Evolutionary conservation across 1,284 basidiomycete genomes (phyloP), one percentile per base, ranked within the genome.

Genomic region (Takashimella tepidaria): DNA sequence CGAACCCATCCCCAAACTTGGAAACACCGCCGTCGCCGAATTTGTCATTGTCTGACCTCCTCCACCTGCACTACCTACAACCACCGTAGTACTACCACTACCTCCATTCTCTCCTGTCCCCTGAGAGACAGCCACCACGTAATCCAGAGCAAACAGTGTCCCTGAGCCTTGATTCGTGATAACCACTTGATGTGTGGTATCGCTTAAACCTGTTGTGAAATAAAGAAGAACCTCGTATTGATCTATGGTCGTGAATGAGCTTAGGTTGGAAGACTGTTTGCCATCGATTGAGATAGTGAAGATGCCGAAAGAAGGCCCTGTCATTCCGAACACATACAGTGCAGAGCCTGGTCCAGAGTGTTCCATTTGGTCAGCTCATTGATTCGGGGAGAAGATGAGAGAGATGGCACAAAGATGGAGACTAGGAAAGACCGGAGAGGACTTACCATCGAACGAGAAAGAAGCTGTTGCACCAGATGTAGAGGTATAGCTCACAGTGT

Each of bases 401-500:
- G 19, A 2, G n/a, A 27, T 13, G 27, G n/a, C 10, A 23, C 27
- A 21, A 4, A n/a, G 27, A 49, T 13, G 47, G 5, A 24, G 40
- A 11, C 31, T 20, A 47, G 16, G 46, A 21, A 37, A 40, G 27
- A 31, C 10, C 10, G 43, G 43, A 19, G n/a, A 19, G 6, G 19
- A 57, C 59, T 47, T 19, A 65, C 66, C 66, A 43, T 49, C 45
- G 46, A 64, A 67, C 4, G 45, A 25, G 49, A 67, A 59, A 6
- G 49, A 45, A 0, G 64, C 63, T 5, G 56, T 40, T 6, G 66
- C 59, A 13, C 58, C 60, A 24, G 27, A 49, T 16, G 53, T 47
- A 11, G 59, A 53, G 10, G 68, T 66, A 37, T 67, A 70, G 51
- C 62, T 64, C 16, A 70, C 49, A 3, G 66, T 70, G 22, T 61